Conservation (phyloP, 768 basidiomycete species). For the Mycena indigotica region DNA sequence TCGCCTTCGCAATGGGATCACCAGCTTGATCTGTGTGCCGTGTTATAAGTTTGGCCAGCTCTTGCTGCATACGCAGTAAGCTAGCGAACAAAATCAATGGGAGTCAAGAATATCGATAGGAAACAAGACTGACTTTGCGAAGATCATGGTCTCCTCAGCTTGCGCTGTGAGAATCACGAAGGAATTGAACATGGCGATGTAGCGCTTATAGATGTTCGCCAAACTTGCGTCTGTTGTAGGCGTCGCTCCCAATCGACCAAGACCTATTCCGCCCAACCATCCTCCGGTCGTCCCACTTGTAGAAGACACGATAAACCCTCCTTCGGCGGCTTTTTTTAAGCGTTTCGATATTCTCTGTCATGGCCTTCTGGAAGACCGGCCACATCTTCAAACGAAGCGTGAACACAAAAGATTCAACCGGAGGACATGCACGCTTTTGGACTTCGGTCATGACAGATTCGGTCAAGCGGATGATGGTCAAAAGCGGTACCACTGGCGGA, state of each 20-base stretch:
- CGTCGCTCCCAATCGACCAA: background rate
- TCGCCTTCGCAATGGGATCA: constrained; percentile 63
- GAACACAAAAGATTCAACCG: constrained; percentile 82
- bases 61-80: constrained; percentile 80
- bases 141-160: constrained; percentile 95
- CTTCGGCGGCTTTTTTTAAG: constrained; percentile 84
- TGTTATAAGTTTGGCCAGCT: constrained; percentile 74
- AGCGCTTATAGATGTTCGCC: constrained; percentile 69
- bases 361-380: constrained; percentile 89
- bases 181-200: constrained; percentile 79
- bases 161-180: constrained; percentile 80
- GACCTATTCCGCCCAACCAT: background rate
- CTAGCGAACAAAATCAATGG: constrained; percentile 41
- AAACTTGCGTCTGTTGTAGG: constrained; percentile 71
- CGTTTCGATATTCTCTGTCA: constrained; percentile 81
- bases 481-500: constrained; percentile 74
- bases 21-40: constrained; percentile 70
- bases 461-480: constrained; percentile 90
- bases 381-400: constrained; percentile 83
- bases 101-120: background rate
- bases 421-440: constrained; percentile 74
- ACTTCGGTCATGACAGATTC: constrained; percentile 78
- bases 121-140: constrained; percentile 70
- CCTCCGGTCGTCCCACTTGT: background rate
- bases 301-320: constrained; percentile 59